Conservation (phyloP, 148 eudicot species). For the Cornus controversa region DNA sequence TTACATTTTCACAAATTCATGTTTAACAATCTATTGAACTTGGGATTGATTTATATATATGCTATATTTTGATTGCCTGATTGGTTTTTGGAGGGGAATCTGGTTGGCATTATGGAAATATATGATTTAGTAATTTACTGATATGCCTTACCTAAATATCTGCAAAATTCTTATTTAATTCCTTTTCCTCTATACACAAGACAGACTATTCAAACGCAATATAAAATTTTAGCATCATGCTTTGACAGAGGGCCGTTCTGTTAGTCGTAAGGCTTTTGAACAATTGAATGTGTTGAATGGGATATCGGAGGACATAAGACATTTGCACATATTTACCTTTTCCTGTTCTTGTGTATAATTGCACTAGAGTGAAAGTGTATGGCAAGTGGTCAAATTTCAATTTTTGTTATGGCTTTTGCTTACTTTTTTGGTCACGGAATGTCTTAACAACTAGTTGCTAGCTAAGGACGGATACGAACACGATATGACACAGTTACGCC, state of each 20-base stretch:
- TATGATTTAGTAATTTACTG: not conserved
- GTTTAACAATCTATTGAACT: not conserved
- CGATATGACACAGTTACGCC: too few species aligned
- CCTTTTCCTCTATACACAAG: not conserved
- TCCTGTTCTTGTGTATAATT: too few species aligned
- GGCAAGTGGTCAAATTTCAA: not conserved
- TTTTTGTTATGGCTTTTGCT: not conserved
- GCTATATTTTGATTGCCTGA: not conserved
- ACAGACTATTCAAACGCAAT: not conserved
- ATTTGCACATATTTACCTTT: not conserved
- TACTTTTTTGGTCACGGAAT: not conserved
- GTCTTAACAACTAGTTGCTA: not conserved
- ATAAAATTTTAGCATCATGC: not conserved
- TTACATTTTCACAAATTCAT: not conserved
- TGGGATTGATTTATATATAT: not conserved
- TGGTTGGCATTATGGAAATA: not conserved
- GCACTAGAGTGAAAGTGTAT: not conserved
- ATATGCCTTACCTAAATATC: not conserved
- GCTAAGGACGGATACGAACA: too few species aligned
- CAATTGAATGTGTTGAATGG: not conserved
- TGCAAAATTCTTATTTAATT: not conserved
- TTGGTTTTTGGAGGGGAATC: slow-evolving; percentile 1
- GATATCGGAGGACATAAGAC: not conserved
- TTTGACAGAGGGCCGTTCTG: not conserved
- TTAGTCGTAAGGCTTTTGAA: not conserved